Percentiles rank a stretch among this genome's conserved stretches.
phyloP scores from a whole-genome alignment of 441 rosid species.

The Raphanus hybrid region DNA sequence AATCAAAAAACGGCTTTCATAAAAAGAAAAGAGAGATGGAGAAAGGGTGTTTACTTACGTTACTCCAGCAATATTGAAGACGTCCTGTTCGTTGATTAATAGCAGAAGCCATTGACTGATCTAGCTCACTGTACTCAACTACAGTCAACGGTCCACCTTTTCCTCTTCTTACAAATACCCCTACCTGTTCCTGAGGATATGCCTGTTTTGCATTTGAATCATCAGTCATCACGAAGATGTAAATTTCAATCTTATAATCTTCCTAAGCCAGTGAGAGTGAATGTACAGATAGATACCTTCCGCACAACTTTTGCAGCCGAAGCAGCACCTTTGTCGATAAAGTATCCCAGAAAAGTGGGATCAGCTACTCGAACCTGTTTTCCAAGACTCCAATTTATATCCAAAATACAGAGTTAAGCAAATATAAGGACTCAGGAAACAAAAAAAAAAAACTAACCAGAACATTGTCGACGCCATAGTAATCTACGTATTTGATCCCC shows the following conservation, averaged over 20 bases:
- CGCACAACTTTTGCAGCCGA: slow-evolving; percentile 98
- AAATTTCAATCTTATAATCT: no score
- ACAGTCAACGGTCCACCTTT: slow-evolving; percentile 99
- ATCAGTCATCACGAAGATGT: no score
- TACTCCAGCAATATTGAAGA: slow-evolving; percentile 99
- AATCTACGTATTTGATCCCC: slow-evolving; percentile 90
- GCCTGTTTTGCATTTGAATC: slow-evolving; percentile 55
- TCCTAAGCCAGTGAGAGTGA: no score
- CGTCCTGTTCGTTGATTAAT: slow-evolving; percentile 95
- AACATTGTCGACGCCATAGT: slow-evolving; percentile 98
- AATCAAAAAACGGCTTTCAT: not conserved
- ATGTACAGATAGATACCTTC: slow-evolving; percentile 57
- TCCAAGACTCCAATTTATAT: slow-evolving; percentile 45
- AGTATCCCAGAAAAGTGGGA: slow-evolving; percentile 96
- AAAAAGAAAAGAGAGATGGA: not conserved
- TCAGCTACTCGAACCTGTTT: slow-evolving; percentile 98
- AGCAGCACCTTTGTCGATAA: slow-evolving; percentile 88
- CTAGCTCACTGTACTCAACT: slow-evolving; percentile 97
- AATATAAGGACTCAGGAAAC: slow-evolving; percentile 18
- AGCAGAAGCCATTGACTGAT: slow-evolving; percentile 85
- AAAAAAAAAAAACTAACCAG: slow-evolving; percentile 58
- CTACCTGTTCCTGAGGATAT: slow-evolving; percentile 97
- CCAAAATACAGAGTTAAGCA: not conserved
- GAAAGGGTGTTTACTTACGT: slow-evolving; percentile 54
- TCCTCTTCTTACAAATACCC: slow-evolving; percentile 96